Evolutionary conservation across 2,329 filamentous ascomycete species (phyloP).

Genomic region (Pseudocercospora pini-densiflorae): DNA sequence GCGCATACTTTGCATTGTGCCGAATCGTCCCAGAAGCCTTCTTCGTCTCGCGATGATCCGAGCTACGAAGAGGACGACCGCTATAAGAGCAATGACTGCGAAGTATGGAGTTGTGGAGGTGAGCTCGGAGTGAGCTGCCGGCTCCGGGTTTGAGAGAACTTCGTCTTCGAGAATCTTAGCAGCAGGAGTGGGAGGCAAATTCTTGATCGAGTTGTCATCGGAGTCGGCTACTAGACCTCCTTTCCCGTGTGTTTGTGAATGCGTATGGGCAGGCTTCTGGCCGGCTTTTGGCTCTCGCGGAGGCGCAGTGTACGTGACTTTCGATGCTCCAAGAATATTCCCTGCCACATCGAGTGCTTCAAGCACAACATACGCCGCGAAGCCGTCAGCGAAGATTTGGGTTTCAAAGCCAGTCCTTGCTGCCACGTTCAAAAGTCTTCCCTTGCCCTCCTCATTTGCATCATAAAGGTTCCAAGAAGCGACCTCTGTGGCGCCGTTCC

Average conservation of each 20-base stretch:
- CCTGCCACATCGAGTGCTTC: not conserved
- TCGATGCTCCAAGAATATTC: not conserved
- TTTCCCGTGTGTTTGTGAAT: not conserved
- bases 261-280: not conserved
- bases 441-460: not conserved
- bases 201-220: not conserved
- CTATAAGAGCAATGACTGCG: not conserved
- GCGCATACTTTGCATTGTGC: not conserved
- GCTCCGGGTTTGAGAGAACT: not conserved
- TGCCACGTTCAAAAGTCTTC: not conserved
- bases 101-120: not conserved
- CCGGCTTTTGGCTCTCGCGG: not conserved
- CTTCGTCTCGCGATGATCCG: not conserved
- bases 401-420: not conserved
- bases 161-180: not conserved
- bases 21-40: not conserved
- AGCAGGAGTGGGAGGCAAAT: not conserved
- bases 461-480: slow-evolving; percentile 45
- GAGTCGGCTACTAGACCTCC: not conserved
- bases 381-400: not conserved
- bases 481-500: slow-evolving; percentile 49
- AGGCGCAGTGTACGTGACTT: not conserved
- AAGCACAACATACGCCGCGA: not conserved
- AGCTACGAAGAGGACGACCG: not conserved
- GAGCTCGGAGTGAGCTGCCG: not conserved